Percentiles rank a stretch among this genome's conserved stretches.
Evolutionary conservation across 371 early-diverging fungal genomes (phyloP).

Genomic region (Mycotypha africana): DNA sequence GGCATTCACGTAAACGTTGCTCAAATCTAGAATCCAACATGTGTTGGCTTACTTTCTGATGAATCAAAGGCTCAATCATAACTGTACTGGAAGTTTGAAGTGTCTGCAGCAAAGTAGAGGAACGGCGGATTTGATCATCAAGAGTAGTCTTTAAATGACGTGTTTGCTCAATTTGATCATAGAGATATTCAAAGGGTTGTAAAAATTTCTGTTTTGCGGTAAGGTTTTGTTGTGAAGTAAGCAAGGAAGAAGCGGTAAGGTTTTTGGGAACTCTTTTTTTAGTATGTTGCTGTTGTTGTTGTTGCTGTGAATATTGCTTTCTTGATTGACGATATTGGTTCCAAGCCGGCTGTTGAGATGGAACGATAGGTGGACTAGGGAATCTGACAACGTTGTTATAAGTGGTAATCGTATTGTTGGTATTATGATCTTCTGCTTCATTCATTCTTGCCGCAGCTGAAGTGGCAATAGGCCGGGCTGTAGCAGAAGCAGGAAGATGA

Average conservation of each 20-base stretch:
- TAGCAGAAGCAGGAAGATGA: not conserved
- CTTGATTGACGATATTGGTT: conserved; percentile 8
- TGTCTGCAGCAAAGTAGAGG: conserved; percentile 67
- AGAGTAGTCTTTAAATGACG: conserved; percentile 51
- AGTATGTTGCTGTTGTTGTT: not conserved
- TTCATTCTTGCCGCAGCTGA: conserved; percentile 1
- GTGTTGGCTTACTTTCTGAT: conserved; percentile 47
- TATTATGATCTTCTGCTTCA: conserved; percentile 1
- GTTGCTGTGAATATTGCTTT: too few species aligned
- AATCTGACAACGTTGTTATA: conserved; percentile 15
- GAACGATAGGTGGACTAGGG: conserved; percentile 43
- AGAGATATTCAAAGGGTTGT: conserved; percentile 53
- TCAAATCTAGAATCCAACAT: too few species aligned
- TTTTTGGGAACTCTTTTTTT: not conserved
- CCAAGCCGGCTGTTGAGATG: conserved; percentile 38
- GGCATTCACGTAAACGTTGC: too few species aligned
- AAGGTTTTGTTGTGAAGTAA: not conserved
- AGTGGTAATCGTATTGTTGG: not conserved
- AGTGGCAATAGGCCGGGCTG: not conserved
- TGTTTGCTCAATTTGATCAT: conserved; percentile 54
- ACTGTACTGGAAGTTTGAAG: conserved; percentile 62
- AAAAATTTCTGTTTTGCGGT: conserved; percentile 43
- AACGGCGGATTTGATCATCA: conserved; percentile 72
- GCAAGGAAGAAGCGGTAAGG: conserved; percentile 1
- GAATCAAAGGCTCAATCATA: conserved; percentile 74